These are phyloP conservation scores for Fusarium mundagurra DNA, from an alignment of 2,329 filamentous ascomycete species.

Conservation along the genomic window DNA sequence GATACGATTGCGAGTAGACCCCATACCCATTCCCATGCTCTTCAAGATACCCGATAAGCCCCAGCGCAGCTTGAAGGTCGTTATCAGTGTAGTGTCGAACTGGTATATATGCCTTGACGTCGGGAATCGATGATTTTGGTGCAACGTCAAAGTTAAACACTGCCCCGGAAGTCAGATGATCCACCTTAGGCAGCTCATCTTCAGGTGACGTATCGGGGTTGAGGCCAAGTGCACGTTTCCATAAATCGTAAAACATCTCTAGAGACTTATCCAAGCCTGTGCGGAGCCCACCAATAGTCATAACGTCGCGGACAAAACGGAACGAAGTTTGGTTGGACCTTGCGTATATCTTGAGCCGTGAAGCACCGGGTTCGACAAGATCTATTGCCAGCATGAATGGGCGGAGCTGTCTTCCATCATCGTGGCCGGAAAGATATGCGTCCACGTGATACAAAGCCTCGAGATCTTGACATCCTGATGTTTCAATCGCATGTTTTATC, in stretches of 20 bases:
- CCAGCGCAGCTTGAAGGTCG: not conserved
- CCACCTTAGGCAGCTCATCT: not conserved
- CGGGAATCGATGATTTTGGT: not conserved
- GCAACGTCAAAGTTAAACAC: not conserved
- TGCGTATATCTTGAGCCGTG: not conserved
- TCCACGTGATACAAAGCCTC: not conserved
- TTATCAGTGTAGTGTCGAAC: not conserved
- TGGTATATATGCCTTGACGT: constrained; percentile 1
- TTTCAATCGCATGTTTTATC: not conserved
- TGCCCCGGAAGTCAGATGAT: not conserved
- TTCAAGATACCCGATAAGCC: not conserved
- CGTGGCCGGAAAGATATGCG: not conserved
- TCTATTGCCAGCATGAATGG: constrained; percentile 7
- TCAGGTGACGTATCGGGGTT: not conserved
- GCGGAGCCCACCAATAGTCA: not conserved
- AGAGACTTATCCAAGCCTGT: not conserved
- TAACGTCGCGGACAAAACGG: not conserved
- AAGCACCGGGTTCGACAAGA: not conserved
- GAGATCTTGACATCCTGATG: not conserved
- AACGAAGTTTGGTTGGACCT: not conserved
- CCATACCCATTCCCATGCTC: not conserved
- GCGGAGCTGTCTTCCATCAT: not conserved
- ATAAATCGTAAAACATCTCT: not conserved
- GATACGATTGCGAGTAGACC: not conserved
- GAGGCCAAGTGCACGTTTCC: not conserved